Percentiles rank a stretch among this genome's conserved stretches.
phyloP scores from a whole-genome alignment of 768 basidiomycete species.

The Kwoniella heveanensis region DNA sequence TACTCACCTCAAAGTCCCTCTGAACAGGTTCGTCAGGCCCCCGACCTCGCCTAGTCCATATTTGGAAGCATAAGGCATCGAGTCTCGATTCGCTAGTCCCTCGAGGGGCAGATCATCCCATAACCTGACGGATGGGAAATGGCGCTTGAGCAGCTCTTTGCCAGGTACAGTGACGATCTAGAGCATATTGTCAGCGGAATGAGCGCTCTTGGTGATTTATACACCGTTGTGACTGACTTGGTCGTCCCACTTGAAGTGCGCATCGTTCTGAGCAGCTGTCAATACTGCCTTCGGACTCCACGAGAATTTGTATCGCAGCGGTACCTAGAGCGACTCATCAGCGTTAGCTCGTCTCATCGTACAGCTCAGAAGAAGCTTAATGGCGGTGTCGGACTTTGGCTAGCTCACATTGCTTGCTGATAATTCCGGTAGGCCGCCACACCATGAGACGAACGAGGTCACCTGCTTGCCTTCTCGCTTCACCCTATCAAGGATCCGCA shows the following conservation, averaged over 20 bases:
- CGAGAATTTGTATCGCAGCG: constrained; percentile 87
- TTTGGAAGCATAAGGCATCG: constrained; percentile 67
- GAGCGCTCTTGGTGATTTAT: constrained; percentile 1
- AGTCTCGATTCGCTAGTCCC: constrained; percentile 83
- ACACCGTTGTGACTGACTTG: constrained; percentile 59
- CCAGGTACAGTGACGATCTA: constrained; percentile 60
- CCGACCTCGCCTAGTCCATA: constrained; percentile 64
- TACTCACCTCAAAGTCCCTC: constrained; percentile 77
- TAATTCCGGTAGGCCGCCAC: constrained; percentile 86
- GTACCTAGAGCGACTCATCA: constrained; percentile 59
- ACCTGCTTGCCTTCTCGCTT: constrained; percentile 63
- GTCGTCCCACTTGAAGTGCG: constrained; percentile 65
- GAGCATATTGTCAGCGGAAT: not conserved
- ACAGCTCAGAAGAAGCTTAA: constrained; percentile 1
- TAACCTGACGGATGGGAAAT: constrained; percentile 71
- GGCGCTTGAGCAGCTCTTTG: constrained; percentile 62
- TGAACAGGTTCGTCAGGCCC: constrained; percentile 67
- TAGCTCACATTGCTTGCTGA: constrained; percentile 59
- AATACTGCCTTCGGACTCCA: constrained; percentile 90
- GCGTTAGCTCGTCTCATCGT: not conserved
- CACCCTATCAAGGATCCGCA: constrained; percentile 66
- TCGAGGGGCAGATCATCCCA: constrained; percentile 69
- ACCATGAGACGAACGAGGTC: constrained; percentile 81
- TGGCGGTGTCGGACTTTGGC: too few species aligned
- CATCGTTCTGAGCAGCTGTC: constrained; percentile 73